Base-by-base conservation (phyloP, 2,329 filamentous ascomycete genomes). In the Fusarium denticulatum region DNA sequence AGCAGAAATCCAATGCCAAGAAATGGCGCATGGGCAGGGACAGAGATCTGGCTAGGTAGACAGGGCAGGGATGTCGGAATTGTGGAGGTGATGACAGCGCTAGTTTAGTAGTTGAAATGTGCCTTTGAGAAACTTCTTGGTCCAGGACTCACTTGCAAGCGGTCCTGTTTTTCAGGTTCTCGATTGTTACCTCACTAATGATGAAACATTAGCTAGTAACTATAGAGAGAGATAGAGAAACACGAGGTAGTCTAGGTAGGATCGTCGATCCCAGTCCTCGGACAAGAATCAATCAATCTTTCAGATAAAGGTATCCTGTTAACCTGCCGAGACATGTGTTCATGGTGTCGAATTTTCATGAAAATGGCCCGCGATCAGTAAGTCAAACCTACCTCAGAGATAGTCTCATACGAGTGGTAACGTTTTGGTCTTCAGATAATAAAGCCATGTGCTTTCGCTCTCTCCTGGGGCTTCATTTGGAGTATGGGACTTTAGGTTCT, bases 1-100 rank as follows among this genome's bases (percentile, higher is more conserved):
- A 32, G 45, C 32, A 73, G 65, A 68, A 70, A 37, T 20, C 9
- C 36, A 37, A 67, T 64, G 72, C 72, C 72, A 75, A 75, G 72
- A 75, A 75, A 75, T 75, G 72, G 72, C 72, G 72, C 72, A 75
- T 65, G 59, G 53, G 63, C 46, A 65, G 60, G 53, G 53, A 34
- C 47, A 68, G 68, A 74, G 72, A 74, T 74, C 72, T 46, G 72
- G 49, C 72, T 74, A 74, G 16, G 16, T 16, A 42, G 72, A 72
- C 72, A 75, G 55, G 72, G 72, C 72, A 74, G 58, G 72, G 72
- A 64, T 75, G 30, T 60, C 60, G 32, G 59, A 72, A 72, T 59
- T 74, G 72, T 74, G 72, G 72, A 68, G 65, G 72, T 49, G 50
- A 50, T 47, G n/a, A 30, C 43, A 43, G 45, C 64, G 39, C 34